phyloP scores from a whole-genome alignment of 106 monocot species.

The Narthecium ossifragum region DNA sequence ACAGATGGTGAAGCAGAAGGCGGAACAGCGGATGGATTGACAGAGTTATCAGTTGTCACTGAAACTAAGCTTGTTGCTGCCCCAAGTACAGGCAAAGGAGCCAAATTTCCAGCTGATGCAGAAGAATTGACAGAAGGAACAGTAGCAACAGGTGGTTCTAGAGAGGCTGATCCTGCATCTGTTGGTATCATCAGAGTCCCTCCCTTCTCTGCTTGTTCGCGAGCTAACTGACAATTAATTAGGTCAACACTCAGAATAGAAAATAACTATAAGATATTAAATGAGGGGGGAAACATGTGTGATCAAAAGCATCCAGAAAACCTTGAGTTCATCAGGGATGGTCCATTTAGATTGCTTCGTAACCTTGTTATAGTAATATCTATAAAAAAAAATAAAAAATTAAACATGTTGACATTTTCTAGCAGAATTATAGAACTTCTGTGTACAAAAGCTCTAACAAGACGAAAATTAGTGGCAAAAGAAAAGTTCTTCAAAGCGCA shows the following conservation, averaged over 20 bases:
- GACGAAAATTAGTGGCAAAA: no score
- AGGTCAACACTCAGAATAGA: not conserved
- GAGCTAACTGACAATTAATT: constrained; percentile 63
- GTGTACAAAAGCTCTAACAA: not conserved
- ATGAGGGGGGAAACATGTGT: not conserved
- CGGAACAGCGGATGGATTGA: constrained; percentile 8
- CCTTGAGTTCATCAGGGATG: constrained; percentile 98
- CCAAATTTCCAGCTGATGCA: no score
- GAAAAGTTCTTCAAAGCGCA: no score
- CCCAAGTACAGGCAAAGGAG: constrained; percentile 5
- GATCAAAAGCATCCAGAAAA: constrained; percentile 9
- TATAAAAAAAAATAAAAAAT: constrained; percentile 23
- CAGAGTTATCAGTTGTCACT: constrained; percentile 13
- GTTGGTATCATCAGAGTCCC: constrained; percentile 20
- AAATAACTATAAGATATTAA: not conserved
- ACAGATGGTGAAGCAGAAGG: constrained; percentile 29
- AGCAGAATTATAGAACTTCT: not conserved
- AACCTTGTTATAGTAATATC: constrained; percentile 98
- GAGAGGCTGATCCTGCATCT: constrained; percentile 26
- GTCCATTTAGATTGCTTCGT: constrained; percentile 96
- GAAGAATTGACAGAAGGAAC: constrained; percentile 19
- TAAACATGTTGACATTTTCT: not conserved
- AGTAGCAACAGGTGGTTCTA: constrained; percentile 9
- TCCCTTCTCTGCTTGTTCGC: constrained; percentile 78
- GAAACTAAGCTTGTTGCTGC: constrained; percentile 22